Evolutionary conservation across 805 yeast species (phyloP), one percentile per base, ranked within the genome.

Genomic region (Ogataea henricii): DNA sequence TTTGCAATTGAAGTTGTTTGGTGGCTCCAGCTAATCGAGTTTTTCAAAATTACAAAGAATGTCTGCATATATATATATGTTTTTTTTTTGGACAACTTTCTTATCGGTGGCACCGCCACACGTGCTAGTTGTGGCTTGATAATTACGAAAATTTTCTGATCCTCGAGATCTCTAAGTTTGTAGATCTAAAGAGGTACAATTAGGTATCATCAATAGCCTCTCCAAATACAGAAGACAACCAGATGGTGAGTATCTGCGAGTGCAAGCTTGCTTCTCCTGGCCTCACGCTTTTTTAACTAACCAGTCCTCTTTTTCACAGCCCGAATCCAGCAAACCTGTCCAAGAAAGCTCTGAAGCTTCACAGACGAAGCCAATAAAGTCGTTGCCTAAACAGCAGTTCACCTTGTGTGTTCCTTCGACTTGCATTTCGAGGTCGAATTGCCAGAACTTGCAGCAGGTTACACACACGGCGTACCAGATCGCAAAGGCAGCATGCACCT

Each of bases 391-490:
- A 16, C 47, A 45, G n/a, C 74, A 74, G 56, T 76, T 76, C 51
- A 74, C 89, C 1, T 57, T 89, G 2, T 88, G 96, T 61, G 74
- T 89, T 27, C 95, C 96, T 1, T 80, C 92, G 1, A 74, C 83
- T 1, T 71, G 83, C 14, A 75, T 89, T 10, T 72, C 79, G 1
- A 51, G 54, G 1, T 59, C 78, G 5, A 78, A 82, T 57, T 85
- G 92, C 40, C 68, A 67, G 32, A 84, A 83, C 54, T 68, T 88
- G 42, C 84, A 84, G 52, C 96, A 89, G 62, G 82, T 81, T 12
- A 89, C 96, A 0, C 72, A 78, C 48, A 73, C 81, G 1, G 82
- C 87, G 1, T 87, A 90, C 58, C 95, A 89, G 64, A 74, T 91
- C 13, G 91, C 96, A 10, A 81, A 85, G 58, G 81, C 83, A 2